phyloP scores from a whole-genome alignment of 495 filamentous ascomycete species.

The Penicillium lagena region DNA sequence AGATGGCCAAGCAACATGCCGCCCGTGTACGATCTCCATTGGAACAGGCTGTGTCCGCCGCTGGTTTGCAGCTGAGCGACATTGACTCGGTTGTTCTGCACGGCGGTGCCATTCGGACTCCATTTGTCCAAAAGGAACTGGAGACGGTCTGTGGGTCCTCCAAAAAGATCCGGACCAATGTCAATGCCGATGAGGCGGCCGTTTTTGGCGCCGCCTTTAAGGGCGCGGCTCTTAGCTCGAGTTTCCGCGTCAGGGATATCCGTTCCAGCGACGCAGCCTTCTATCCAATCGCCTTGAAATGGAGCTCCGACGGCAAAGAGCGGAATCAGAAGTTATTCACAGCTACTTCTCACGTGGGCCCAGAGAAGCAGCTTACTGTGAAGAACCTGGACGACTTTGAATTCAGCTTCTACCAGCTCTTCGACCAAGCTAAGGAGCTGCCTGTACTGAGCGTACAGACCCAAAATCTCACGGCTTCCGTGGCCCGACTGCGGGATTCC shows the following conservation, averaged over 20 bases:
- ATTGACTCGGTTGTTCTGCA: slow-evolving; percentile 90
- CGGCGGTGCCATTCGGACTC: slow-evolving; percentile 84
- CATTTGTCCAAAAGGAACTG: slow-evolving; percentile 87
- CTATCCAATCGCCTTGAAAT: slow-evolving; percentile 70
- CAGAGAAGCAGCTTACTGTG: slow-evolving; percentile 82
- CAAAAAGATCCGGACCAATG: slow-evolving; percentile 82
- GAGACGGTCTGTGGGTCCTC: slow-evolving; percentile 65
- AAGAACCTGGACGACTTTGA: slow-evolving; percentile 78
- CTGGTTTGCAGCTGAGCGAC: slow-evolving; percentile 66
- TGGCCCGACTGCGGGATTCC: slow-evolving; percentile 65
- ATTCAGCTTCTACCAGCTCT: slow-evolving; percentile 72
- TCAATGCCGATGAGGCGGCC: slow-evolving; percentile 95
- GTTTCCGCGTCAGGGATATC: slow-evolving; percentile 97
- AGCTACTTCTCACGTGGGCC: slow-evolving; percentile 66
- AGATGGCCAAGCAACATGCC: slow-evolving; percentile 62
- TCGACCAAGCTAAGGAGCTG: slow-evolving; percentile 41
- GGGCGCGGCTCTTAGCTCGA: slow-evolving; percentile 82
- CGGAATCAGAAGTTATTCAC: slow-evolving; percentile 73
- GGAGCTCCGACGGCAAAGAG: slow-evolving; percentile 53
- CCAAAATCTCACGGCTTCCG: slow-evolving; percentile 76
- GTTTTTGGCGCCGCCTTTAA: slow-evolving; percentile 97
- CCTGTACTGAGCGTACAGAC: slow-evolving; percentile 56
- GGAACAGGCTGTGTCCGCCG: slow-evolving; percentile 64
- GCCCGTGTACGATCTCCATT: slow-evolving; percentile 64
- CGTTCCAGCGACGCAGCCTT: slow-evolving; percentile 63